Evolutionary conservation across 768 basidiomycete genomes (phyloP), one percentile per base, ranked within the genome.

Genomic region (Russula dissimulans): DNA sequence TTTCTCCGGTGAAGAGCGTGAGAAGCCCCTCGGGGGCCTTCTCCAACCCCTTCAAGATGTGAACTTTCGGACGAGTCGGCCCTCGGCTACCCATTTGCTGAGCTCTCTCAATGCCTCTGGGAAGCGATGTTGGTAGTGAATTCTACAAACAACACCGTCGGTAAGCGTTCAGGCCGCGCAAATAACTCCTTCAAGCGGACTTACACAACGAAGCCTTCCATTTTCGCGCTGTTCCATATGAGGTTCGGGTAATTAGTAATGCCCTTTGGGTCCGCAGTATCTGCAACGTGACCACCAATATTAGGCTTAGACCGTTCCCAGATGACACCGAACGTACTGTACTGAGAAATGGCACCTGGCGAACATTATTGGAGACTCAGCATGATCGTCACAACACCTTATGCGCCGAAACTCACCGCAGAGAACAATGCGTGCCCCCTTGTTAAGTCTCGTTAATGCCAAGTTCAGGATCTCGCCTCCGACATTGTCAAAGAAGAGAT

Each of bases 401-500:
- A 32, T 10, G 32, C 17, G 39, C 36, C n/a, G 38, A 26, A 26
- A 70, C 83, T 47, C 60, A 87, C 93, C 95, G 66, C 93, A 95
- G 18, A 93, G 71, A 14, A 82, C 82, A 58, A 97, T 81, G 56
- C 94, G 76, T 5, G 92, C 94, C 45, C 82, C 75, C 70, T 83
- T 79, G 44, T 92, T 91, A 67, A 98, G 70, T 53, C 87, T 77
- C 29, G 81, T 81, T 59, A 97, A 73, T 47, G 82, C 80, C 66
- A 93, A 77, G 69, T 95, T 87, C 57, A 97, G 76, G 42, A 92
- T 89, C 34, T 91, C 87, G 3, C 88, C 87, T 70, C 76, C 85
- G 54, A 91, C 88, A 61, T 91, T 90, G 70, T 92, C 90, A 66
- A 93, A 93, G 71, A 77, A 91, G 1, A 88, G 87, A 65, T 95